These are phyloP conservation scores for Stephanodiscus minutulus DNA, from an alignment of 108 stramenopile species.

Conservation along the genomic window DNA sequence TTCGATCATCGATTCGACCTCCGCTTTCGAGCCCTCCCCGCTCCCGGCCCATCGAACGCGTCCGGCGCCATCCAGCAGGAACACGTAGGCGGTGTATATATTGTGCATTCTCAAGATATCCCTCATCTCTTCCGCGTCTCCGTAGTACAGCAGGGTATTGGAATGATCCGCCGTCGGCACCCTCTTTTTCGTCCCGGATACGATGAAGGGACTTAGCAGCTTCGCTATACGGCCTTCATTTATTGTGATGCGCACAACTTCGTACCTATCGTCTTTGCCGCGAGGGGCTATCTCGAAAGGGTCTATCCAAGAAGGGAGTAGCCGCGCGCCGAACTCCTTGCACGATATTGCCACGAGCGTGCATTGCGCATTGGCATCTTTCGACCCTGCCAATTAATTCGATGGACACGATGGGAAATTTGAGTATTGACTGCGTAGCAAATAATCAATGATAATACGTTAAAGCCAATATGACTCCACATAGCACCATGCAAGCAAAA, in stretches of 20 bases:
- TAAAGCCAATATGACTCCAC: not conserved
- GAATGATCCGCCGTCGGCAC: constrained; percentile 61
- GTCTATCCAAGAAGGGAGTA: constrained; percentile 72
- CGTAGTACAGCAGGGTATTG: constrained; percentile 74
- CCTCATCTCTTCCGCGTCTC: constrained; percentile 66
- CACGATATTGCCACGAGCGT: constrained; percentile 79
- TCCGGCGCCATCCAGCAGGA: constrained; percentile 78
- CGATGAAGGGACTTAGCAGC: constrained; percentile 54
- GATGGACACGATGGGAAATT: not conserved
- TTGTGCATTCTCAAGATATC: constrained; percentile 86
- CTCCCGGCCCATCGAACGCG: constrained; percentile 81
- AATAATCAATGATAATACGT: not conserved
- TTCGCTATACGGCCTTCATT: constrained; percentile 61
- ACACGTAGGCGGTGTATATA: constrained; percentile 78
- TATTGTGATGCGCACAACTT: constrained; percentile 49
- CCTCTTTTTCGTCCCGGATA: constrained; percentile 53
- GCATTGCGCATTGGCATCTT: constrained; percentile 53
- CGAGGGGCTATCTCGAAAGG: constrained; percentile 67
- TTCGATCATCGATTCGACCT: constrained; percentile 53
- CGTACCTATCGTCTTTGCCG: constrained; percentile 15
- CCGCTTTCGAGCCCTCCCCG: constrained; percentile 67
- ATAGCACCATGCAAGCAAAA: not conserved
- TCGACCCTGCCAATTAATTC: constrained; percentile 13
- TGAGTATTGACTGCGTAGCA: not conserved
- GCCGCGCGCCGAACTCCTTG: constrained; percentile 75